phyloP scores from a whole-genome alignment of 176 grass and related monocot genomes.

The Canna indica region DNA sequence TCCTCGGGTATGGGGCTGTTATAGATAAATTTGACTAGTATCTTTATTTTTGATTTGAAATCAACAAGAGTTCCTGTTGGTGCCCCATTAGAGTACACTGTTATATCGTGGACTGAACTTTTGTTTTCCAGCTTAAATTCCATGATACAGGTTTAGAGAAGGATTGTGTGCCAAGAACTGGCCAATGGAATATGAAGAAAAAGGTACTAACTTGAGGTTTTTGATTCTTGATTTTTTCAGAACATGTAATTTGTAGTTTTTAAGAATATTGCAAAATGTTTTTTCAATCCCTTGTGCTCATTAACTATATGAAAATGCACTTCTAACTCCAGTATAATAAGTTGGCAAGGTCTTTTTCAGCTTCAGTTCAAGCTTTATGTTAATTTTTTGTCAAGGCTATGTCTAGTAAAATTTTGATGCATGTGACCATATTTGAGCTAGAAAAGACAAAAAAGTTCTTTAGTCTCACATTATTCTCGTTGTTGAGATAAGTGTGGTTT shows the following conservation, averaged over 20 bases:
- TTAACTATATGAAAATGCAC: too few relatives aligned
- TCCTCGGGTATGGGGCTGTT: conserved; percentile 54
- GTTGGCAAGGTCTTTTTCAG: not conserved
- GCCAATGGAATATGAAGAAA: conserved; percentile 99
- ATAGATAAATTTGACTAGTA: not conserved
- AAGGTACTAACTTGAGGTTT: conserved; percentile 36
- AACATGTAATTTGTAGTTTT: too few relatives aligned
- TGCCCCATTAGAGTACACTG: not conserved
- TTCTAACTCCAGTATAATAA: not conserved
- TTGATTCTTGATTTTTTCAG: not conserved
- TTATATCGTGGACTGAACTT: not conserved
- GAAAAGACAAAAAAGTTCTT: not conserved
- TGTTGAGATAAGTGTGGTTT: too few relatives aligned
- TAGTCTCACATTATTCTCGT: too few relatives aligned
- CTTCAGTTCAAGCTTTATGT: not conserved
- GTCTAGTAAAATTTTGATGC: not conserved
- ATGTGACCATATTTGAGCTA: not conserved
- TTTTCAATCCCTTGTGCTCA: too few relatives aligned
- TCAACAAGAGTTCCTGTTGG: not conserved
- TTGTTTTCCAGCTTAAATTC: conserved; percentile 62
- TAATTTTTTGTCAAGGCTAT: not conserved
- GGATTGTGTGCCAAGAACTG: conserved; percentile 79
- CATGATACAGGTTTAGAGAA: conserved; percentile 83
- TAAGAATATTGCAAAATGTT: too few relatives aligned
- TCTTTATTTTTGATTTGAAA: not conserved